Base-by-base conservation (phyloP, 1,139 yeast genomes). In the Debaryomyces singareniensis region DNA sequence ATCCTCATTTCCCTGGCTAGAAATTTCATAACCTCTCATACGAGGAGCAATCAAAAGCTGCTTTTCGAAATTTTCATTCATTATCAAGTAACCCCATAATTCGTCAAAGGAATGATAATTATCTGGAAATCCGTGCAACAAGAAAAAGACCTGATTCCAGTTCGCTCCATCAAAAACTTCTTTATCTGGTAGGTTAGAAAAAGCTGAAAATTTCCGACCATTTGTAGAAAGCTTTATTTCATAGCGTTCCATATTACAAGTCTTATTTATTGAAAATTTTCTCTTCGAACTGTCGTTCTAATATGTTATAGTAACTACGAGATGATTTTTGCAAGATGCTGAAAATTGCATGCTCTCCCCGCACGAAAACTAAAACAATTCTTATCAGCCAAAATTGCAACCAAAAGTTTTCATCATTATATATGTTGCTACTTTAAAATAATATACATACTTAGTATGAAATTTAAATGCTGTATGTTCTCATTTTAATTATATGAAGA, bases 91-190 rank as follows among this genome's bases (percentile, higher is more conserved):
- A 2, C 61, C 58, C 44, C 55, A 42, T 1, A 60, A 33, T 11
- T 46, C 50, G 23, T 47, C 36, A 35, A 45, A 66, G 5, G 63
- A 47, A 16, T 53, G 43, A 34, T 59, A 52, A 32, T 58, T 53
- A 36, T 66, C 72, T 4, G 72, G 72, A 36, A 66, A 66, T 4
- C 71, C 71, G 34, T 66, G 72, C 16, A 65, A 39, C 13, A 65
- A 42, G 13, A 66, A 29, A 7, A 65, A 43, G 9, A 57, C 49
- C 16, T 61, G 40, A 13, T 37, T 31, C 53, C 54, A 59, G n/a
- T 50, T 38, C 7, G 29, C 28, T 4, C 23, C 23, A 14, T 35
- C 33, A 29, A 43, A 43, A 7, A 52, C 51, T 4, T 50, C 51
- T 1, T 27, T 20, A 15, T 38, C 36, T 2, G 44, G 25, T 20